Conservation (phyloP, 2,329 filamentous ascomycete species). For the Verticillium albo-atrum region DNA sequence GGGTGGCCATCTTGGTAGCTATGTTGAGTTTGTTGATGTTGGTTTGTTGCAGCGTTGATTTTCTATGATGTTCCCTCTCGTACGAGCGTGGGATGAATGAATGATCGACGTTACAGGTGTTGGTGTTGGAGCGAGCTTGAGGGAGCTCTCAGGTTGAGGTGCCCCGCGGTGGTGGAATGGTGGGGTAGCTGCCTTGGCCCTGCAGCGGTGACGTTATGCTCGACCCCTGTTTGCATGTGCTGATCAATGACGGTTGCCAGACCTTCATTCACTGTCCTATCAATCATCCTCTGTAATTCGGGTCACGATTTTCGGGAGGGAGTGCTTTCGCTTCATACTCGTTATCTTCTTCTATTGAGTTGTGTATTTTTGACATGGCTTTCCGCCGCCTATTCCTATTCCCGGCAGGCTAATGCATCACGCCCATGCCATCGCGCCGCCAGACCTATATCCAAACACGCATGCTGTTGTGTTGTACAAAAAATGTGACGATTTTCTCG, state of each 20-base stretch:
- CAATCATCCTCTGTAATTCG: no score
- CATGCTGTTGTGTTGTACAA: neutral
- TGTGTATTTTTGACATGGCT: neutral
- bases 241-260: no score
- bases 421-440: neutral
- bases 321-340: no score
- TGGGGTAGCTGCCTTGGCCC: constrained; percentile 4
- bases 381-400: neutral
- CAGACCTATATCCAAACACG: neutral
- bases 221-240: neutral
- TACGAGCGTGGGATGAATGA: neutral
- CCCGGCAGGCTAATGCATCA: neutral
- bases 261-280: no score
- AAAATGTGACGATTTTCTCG: neutral
- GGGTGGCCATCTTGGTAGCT: constrained; percentile 4
- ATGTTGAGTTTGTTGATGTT: neutral
- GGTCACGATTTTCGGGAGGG: no score
- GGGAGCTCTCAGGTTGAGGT: neutral
- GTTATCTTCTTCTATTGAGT: no score
- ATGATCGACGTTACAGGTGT: neutral
- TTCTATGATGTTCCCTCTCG: neutral
- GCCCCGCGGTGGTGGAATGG: constrained; percentile 8
- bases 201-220: neutral
- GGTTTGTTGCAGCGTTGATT: neutral
- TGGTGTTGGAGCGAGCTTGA: neutral